Evolutionary conservation across 768 basidiomycete species (phyloP).

Genomic region (Pleurotus sapidus): DNA sequence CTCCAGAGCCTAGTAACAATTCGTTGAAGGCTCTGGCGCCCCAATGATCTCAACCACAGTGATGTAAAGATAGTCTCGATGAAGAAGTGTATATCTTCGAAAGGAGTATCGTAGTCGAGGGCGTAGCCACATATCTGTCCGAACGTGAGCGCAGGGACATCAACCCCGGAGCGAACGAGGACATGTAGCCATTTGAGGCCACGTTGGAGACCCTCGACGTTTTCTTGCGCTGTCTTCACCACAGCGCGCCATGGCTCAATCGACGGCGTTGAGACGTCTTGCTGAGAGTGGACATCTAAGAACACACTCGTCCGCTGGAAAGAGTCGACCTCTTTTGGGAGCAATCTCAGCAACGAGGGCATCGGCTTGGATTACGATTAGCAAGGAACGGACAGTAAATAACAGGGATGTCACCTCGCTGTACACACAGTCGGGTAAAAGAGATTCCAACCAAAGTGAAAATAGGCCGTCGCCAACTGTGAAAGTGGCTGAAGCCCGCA

Average conservation of each 20-base stretch:
- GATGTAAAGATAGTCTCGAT: constrained; percentile 52
- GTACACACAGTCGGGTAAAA: constrained; percentile 28
- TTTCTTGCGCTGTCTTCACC: constrained; percentile 37
- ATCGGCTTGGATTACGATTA: constrained; percentile 35
- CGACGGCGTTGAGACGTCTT: constrained; percentile 12
- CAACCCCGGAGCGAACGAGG: constrained; percentile 62
- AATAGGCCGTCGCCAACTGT: constrained; percentile 57
- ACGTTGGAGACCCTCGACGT: constrained; percentile 38
- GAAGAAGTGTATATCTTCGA: constrained; percentile 47
- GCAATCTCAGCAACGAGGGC: constrained; percentile 52
- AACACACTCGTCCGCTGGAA: constrained; percentile 35
- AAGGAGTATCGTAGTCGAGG: constrained; percentile 29
- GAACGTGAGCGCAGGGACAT: constrained; percentile 53
- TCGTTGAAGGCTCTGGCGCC: constrained; percentile 55
- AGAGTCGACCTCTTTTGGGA: constrained; percentile 49
- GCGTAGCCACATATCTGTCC: constrained; percentile 42
- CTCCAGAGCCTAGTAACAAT: constrained; percentile 32
- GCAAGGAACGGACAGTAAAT: neutral
- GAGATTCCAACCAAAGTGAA: constrained; percentile 53
- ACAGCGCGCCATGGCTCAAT: constrained; percentile 59
- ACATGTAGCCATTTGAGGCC: constrained; percentile 59
- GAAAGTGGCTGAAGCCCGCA: constrained; percentile 52
- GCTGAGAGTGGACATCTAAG: neutral
- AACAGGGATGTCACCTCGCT: constrained; percentile 30
- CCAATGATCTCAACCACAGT: constrained; percentile 59